These are phyloP conservation scores for Alternaria sp. DNA, from an alignment of 2,329 filamentous ascomycete species.

Conservation along the genomic window DNA sequence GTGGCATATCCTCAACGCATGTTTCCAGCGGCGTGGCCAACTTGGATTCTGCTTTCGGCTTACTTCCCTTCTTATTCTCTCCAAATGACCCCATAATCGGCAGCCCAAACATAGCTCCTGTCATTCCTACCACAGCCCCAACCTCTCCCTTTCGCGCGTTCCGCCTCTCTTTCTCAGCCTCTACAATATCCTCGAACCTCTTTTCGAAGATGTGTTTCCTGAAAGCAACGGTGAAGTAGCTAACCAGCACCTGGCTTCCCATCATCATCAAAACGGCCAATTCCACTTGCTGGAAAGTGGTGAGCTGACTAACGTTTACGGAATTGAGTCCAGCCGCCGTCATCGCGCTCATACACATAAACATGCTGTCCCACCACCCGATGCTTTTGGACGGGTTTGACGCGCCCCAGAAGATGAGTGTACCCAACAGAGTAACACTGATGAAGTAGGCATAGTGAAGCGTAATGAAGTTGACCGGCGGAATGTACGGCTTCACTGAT, in stretches of 20 bases:
- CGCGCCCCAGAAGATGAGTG: slow-evolving; percentile 30
- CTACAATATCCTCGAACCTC: slow-evolving; percentile 30
- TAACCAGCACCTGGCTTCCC: slow-evolving; percentile 27
- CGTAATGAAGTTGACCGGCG: slow-evolving; percentile 32
- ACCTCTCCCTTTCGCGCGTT: slow-evolving; percentile 22
- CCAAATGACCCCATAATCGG: slow-evolving; percentile 31
- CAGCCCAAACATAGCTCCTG: slow-evolving; percentile 30
- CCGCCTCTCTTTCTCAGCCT: slow-evolving; percentile 25
- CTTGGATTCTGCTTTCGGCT: slow-evolving; percentile 8
- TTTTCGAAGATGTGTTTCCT: slow-evolving; percentile 32
- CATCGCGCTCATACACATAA: slow-evolving; percentile 21
- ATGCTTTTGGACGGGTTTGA: slow-evolving; percentile 27
- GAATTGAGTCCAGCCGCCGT: slow-evolving; percentile 26
- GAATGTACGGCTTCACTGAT: slow-evolving; percentile 22
- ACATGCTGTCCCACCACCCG: slow-evolving; percentile 31
- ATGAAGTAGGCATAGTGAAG: slow-evolving; percentile 32
- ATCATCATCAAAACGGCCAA: slow-evolving; percentile 30
- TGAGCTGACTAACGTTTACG: slow-evolving; percentile 30
- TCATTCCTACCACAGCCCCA: slow-evolving; percentile 27
- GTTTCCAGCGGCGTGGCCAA: slow-evolving; percentile 4
- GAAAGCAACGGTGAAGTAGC: slow-evolving; percentile 29
- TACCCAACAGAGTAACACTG: slow-evolving; percentile 18
- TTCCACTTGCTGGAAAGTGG: slow-evolving; percentile 21
- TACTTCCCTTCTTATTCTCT: slow-evolving; percentile 16
- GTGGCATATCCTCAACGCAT: slow-evolving; percentile 8